These are phyloP conservation scores for Paraphoma chrysanthemicola DNA, from an alignment of 2,329 filamentous ascomycete genomes.

Conservation along the genomic window DNA sequence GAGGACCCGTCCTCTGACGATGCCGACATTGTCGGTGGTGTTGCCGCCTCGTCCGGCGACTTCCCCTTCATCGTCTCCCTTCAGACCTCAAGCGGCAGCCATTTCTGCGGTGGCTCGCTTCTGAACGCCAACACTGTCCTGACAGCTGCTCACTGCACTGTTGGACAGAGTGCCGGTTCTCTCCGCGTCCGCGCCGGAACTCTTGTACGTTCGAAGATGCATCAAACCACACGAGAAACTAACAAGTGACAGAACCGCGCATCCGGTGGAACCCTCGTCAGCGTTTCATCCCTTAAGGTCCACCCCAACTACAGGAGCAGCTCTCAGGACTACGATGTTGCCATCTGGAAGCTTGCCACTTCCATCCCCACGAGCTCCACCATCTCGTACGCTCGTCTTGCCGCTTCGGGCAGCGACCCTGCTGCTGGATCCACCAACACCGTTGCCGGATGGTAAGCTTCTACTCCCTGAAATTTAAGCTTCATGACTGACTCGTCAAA, in stretches of 20 bases:
- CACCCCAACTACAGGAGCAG: conserved; percentile 27
- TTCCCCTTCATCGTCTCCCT: conserved; percentile 39
- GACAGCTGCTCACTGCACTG: conserved; percentile 38
- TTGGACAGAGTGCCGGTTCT: conserved; percentile 18
- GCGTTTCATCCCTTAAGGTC: conserved; percentile 22
- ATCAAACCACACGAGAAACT: neutral
- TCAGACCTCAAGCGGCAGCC: conserved; percentile 19
- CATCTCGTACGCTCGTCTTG: conserved; percentile 29
- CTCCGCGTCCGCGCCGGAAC: conserved; percentile 30
- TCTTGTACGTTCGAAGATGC: conserved; percentile 16
- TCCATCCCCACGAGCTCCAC: conserved; percentile 30
- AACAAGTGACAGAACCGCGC: conserved; percentile 14
- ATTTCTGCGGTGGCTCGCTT: conserved; percentile 38
- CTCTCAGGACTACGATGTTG: conserved; percentile 28
- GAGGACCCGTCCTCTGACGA: neutral
- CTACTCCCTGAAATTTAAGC: neutral
- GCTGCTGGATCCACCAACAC: conserved; percentile 22
- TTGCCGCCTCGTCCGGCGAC: conserved; percentile 28
- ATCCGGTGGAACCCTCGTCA: conserved; percentile 27
- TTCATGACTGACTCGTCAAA: conserved; percentile 6
- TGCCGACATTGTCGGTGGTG: conserved; percentile 32
- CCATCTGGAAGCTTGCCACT: conserved; percentile 35
- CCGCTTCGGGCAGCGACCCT: conserved; percentile 32
- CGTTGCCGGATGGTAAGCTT: conserved; percentile 34
- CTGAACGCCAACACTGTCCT: conserved; percentile 37